These are phyloP conservation scores for Phytophthora ramorum DNA, from an alignment of 352 stramenopile species.

Conservation along the genomic window DNA sequence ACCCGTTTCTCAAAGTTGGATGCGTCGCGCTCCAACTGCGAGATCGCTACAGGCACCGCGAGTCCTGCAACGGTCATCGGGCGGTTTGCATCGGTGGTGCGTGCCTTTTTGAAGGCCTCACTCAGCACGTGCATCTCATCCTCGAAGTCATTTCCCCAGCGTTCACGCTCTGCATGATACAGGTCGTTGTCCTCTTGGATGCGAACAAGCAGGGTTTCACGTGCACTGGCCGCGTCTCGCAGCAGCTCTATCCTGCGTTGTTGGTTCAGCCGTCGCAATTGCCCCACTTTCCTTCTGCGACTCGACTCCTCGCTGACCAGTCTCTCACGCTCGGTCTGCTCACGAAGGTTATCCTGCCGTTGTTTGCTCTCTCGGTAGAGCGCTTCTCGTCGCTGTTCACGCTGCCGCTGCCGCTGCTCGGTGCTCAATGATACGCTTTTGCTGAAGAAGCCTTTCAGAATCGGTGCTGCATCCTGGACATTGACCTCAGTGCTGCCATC, in stretches of 20 bases:
- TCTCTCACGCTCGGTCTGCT: constrained; percentile 35
- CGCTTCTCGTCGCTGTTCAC: constrained; percentile 43
- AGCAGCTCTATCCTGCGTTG: constrained; percentile 46
- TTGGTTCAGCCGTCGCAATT: constrained; percentile 47
- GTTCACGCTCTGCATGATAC: constrained; percentile 46
- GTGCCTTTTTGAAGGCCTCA: constrained; percentile 52
- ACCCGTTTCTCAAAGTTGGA: constrained; percentile 52
- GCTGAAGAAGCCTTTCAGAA: constrained; percentile 73
- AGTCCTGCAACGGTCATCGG: constrained; percentile 67
- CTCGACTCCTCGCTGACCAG: constrained; percentile 22
- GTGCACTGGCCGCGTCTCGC: constrained; percentile 40
- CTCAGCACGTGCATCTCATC: constrained; percentile 56
- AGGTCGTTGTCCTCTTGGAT: constrained; percentile 26
- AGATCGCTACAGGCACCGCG: constrained; percentile 52
- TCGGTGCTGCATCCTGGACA: constrained; percentile 39
- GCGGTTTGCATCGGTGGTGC: constrained; percentile 24
- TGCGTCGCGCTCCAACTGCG: constrained; percentile 51
- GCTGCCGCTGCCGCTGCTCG: constrained; percentile 48
- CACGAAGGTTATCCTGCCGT: constrained; percentile 54
- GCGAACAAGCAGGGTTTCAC: constrained; percentile 30
- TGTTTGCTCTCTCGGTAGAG: constrained; percentile 53
- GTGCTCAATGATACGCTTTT: constrained; percentile 46
- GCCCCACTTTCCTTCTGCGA: constrained; percentile 40
- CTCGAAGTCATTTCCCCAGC: constrained; percentile 60
- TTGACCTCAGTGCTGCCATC: constrained; percentile 8